These are phyloP conservation scores for Fusarium neocosmosporiellum DNA, from an alignment of 2,329 filamentous ascomycete species.

Conservation along the genomic window DNA sequence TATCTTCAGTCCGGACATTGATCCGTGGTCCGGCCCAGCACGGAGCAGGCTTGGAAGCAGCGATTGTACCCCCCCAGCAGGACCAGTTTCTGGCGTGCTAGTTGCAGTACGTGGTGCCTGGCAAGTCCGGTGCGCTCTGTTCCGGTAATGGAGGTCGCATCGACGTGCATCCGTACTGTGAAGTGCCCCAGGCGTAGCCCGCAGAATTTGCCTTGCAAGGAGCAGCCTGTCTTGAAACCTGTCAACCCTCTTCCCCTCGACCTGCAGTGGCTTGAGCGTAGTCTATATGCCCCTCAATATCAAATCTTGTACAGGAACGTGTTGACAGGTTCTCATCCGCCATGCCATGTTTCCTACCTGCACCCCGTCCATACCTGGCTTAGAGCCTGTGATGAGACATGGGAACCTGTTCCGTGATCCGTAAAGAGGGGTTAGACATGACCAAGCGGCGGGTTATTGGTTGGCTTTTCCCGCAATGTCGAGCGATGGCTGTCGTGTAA, in stretches of 20 bases:
- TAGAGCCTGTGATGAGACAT: slow-evolving; percentile 32
- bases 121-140: background rate
- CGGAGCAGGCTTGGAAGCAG: background rate
- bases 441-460: slow-evolving; percentile 19
- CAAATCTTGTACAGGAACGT: background rate
- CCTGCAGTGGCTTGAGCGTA: background rate
- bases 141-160: background rate
- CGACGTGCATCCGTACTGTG: background rate
- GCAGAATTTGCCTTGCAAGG: background rate
- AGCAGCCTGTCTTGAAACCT: slow-evolving; percentile 1
- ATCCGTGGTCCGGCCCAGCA: background rate
- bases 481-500: slow-evolving; percentile 36
- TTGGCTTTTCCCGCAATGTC: slow-evolving; percentile 17
- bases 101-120: background rate
- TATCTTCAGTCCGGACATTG: background rate
- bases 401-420: slow-evolving; percentile 25
- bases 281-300: background rate
- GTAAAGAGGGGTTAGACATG: slow-evolving; percentile 22
- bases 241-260: background rate
- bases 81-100: background rate
- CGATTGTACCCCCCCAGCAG: background rate
- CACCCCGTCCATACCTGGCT: slow-evolving; percentile 6
- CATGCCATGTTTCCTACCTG: slow-evolving; percentile 5
- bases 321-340: background rate
- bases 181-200: background rate